Percentiles rank a stretch among this genome's conserved stretches.
phyloP scores from a whole-genome alignment of 768 basidiomycete genomes.

The Wakefieldia striispora region DNA sequence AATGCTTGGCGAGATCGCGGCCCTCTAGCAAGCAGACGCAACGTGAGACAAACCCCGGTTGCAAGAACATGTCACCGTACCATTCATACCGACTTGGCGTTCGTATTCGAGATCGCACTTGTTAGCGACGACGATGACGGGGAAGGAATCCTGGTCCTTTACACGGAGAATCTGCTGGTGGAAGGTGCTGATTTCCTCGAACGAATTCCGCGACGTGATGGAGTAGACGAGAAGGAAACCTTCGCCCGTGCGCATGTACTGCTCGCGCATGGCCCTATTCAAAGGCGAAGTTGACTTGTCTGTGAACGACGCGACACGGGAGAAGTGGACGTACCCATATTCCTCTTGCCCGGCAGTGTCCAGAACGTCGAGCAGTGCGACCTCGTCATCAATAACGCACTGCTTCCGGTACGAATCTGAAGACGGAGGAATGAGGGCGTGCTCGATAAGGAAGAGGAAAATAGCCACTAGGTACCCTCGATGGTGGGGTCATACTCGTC shows the following conservation, averaged over 20 bases:
- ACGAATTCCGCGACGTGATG: slow-evolving; percentile 96
- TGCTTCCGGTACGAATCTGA: slow-evolving; percentile 96
- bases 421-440: not conserved
- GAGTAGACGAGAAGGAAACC: slow-evolving; percentile 98
- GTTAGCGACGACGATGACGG: slow-evolving; percentile 96
- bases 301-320: slow-evolving; percentile 2
- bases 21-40: slow-evolving; percentile 66
- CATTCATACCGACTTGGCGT: slow-evolving; percentile 93
- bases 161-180: slow-evolving; percentile 95
- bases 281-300: slow-evolving; percentile 2
- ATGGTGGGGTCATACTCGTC: slow-evolving; percentile 96
- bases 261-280: slow-evolving; percentile 92
- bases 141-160: slow-evolving; percentile 94
- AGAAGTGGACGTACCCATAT: slow-evolving; percentile 76
- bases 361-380: slow-evolving; percentile 94
- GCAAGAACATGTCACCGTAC: slow-evolving; percentile 38
- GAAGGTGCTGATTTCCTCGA: slow-evolving; percentile 96
- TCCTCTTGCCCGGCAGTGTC: slow-evolving; percentile 99
- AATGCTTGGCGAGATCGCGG: slow-evolving; percentile 91
- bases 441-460: not conserved
- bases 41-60: not conserved
- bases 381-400: slow-evolving; percentile 97
- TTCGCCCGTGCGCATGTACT: slow-evolving; percentile 98
- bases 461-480: slow-evolving; percentile 54
- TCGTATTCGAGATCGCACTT: slow-evolving; percentile 96